Evolutionary conservation across 495 filamentous ascomycete species (phyloP), one percentile per base, ranked within the genome.

Genomic region (Annulohypoxylon bovei): DNA sequence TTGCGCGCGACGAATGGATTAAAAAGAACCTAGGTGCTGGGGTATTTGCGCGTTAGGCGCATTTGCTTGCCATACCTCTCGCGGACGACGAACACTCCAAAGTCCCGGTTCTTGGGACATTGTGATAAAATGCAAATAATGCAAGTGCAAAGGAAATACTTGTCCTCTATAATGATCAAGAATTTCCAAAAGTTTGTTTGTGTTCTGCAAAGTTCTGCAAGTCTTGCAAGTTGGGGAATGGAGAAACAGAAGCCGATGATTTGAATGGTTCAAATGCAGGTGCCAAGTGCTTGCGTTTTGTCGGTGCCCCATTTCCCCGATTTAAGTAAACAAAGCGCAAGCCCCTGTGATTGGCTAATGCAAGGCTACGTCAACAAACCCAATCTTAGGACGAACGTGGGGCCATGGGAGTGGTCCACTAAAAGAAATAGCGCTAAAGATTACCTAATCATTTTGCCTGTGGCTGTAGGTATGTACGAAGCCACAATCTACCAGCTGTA

Each of bases 71-170:
- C 84, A 73, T 85, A 92, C 90, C 82, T 93, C 91, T 82, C 91
- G 84, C 58, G 90, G 87, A 66, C 90, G 86, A 76, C 87, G 89
- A 70, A 92, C 89, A 74, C 89, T 92, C 83, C 91, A 92, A 67
- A 91, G 81, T 42, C 87, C 88, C 71, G 89, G 88, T 70, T 92
- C 90, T 81, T 93, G 90, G 81, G 90, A 91, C 90, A 92, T 93
- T 72, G 44, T 85, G 78, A 7, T 61, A 35, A 9, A 56, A 47
- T 57, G 32, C 7, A 50, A 50, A 14, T 22, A 18, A 42, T 42
- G 39, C 39, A 20, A 42, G 39, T 42, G 39, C 28, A 25, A 44
- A 35, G 14, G 14, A 25, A 49, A 63, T 27, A 40, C 39, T 44
- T 61, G 16, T 56, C 11, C 37, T 59, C 61, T 66, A 70, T 55